These are phyloP conservation scores for Closterium sp. DNA, from an alignment of 139 green algal genomes.

Conservation along the genomic window DNA sequence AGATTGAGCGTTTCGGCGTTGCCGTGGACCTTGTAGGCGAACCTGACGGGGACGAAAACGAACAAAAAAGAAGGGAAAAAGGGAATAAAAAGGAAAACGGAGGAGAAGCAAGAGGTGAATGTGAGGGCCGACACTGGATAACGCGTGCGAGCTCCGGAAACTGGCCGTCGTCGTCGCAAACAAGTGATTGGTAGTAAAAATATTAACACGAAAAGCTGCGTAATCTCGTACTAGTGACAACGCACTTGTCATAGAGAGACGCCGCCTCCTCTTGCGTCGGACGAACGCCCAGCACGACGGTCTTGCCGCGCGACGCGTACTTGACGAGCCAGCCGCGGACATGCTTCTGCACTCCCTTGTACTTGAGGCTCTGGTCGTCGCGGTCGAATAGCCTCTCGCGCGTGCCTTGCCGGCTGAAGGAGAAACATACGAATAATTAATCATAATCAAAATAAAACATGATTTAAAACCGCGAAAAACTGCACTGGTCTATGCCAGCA, in stretches of 20 bases:
- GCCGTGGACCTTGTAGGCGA: not conserved
- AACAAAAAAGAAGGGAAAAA: not conserved
- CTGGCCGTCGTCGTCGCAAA: no score
- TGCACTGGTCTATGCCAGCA: no score
- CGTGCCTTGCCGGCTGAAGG: not conserved
- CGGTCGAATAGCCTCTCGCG: not conserved
- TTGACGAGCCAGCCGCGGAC: not conserved
- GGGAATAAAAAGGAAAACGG: no score
- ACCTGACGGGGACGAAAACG: not conserved
- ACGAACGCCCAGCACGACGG: not conserved
- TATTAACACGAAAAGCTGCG: no score
- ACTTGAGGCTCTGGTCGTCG: not conserved
- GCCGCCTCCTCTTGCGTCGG: not conserved
- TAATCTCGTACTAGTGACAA: no score
- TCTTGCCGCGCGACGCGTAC: not conserved
- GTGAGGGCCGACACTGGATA: no score
- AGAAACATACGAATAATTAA: not conserved
- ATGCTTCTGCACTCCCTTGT: not conserved
- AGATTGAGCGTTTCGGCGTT: not conserved
- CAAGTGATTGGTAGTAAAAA: no score
- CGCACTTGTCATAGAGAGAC: not conserved
- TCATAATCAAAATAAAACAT: no score
- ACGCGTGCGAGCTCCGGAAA: no score
- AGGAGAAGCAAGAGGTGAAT: no score
- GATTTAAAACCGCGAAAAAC: no score